Conservation (phyloP, 495 filamentous ascomycete genomes). For the Podospora tetraspora region DNA sequence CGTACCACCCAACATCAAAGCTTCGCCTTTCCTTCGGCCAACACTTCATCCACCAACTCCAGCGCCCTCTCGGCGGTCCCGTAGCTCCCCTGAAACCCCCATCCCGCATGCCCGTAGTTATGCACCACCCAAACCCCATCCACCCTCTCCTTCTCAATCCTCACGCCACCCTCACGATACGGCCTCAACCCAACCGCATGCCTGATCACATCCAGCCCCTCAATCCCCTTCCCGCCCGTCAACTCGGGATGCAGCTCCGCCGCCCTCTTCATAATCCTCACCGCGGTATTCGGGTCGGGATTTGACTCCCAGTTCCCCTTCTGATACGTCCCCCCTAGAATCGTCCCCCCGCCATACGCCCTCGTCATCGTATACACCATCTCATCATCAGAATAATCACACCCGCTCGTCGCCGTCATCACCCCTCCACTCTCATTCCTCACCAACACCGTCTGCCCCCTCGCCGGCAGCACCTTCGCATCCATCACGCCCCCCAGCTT, state of each 20-base stretch:
- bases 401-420: slow-evolving; percentile 69
- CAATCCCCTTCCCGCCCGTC: slow-evolving; percentile 67
- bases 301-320: slow-evolving; percentile 76
- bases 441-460: slow-evolving; percentile 87
- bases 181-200: slow-evolving; percentile 88
- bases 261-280: slow-evolving; percentile 82
- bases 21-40: slow-evolving; percentile 16
- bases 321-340: slow-evolving; percentile 85
- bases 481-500: slow-evolving; percentile 82
- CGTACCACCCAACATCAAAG: slow-evolving; percentile 4
- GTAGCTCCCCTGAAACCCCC: slow-evolving; percentile 84
- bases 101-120: slow-evolving; percentile 94
- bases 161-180: slow-evolving; percentile 63
- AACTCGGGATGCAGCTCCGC: slow-evolving; percentile 68
- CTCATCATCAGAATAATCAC: slow-evolving; percentile 76
- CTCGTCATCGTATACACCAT: slow-evolving; percentile 85
- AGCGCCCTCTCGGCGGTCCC: slow-evolving; percentile 70
- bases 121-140: slow-evolving; percentile 74
- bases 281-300: slow-evolving; percentile 73
- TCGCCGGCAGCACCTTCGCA: slow-evolving; percentile 62
- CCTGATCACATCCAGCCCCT: slow-evolving; percentile 77
- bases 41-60: slow-evolving; percentile 60
- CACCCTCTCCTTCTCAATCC: slow-evolving; percentile 77
- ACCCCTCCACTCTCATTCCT: slow-evolving; percentile 69
- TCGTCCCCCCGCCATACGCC: slow-evolving; percentile 69